Evolutionary conservation across 169 alveolate genomes (phyloP), one percentile per base, ranked within the genome.

Genomic region (Toxoplasma gondii): DNA sequence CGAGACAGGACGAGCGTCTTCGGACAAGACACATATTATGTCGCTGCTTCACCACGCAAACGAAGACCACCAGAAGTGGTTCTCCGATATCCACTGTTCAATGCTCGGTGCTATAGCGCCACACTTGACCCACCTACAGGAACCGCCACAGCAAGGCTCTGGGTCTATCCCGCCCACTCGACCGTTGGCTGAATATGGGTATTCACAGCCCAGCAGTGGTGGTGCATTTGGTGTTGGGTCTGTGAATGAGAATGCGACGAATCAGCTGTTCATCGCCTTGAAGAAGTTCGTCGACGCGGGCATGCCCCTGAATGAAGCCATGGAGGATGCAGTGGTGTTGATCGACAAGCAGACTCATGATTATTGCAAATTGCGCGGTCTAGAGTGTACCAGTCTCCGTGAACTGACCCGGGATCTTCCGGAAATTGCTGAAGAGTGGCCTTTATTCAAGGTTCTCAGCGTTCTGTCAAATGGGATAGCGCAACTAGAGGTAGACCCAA

Each of bases 401-500:
- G 86, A 38, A 17, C 22, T 78, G 1, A 31, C 45, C 29, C 49
- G 49, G 9, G 86, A 78, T 19, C 86, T 78, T 78, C 86, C 86
- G 0, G 86, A 78, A n/a, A 38, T 78, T 38, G 45, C n/a, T 31
- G 86, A 78, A 10, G 86, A 78, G 22, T 78, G 86, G 86, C 86
- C 86, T 36, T 38, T 78, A 16, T 78, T n/a, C n/a, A 78, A 78
- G 43, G 10, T 78, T 9, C 44, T 78, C 19, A n/a, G 29, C 39
- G 43, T 4, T 19, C 0, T 78, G 45, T n/a, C 43, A 16, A n/a
- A n/a, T 16, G 44, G 43, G 44, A n/a, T 38, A 17, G 86, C 2
- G 22, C 49, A 78, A 2, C 27, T 78, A 10, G 86, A 78, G 86
- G 86, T 78, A 38, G 34, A 64, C 29, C n/a, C 74, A 64, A 64